Evolutionary conservation across 2,329 filamentous ascomycete species (phyloP).

Genomic region (Pseudogymnoascus sp.): DNA sequence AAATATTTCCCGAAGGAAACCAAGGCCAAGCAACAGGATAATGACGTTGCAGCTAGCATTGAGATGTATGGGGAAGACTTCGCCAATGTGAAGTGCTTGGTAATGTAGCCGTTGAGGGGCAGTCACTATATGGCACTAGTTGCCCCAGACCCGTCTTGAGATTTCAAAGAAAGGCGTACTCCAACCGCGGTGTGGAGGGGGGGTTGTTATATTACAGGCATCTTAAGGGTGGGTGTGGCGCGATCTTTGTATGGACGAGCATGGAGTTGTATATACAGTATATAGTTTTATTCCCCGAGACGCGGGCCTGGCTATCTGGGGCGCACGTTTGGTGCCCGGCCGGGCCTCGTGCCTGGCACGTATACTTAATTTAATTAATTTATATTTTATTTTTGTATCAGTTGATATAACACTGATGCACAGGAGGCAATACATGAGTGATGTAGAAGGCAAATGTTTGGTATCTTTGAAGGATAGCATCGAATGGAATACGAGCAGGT

Average conservation of each 20-base stretch:
- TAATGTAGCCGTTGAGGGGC: constrained; percentile 41
- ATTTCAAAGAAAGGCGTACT: neutral
- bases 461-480: neutral
- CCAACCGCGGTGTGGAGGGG: neutral
- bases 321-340: neutral
- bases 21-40: constrained; percentile 58
- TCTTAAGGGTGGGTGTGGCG: neutral
- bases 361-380: neutral
- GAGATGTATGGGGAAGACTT: constrained; percentile 64
- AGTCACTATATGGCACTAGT: neutral
- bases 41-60: constrained; percentile 65
- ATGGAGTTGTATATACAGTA: neutral
- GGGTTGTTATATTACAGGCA: neutral
- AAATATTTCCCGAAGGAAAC: constrained; percentile 67
- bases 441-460: neutral
- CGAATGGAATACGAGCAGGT: neutral
- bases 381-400: neutral
- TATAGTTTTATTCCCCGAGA: neutral
- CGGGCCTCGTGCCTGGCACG: neutral
- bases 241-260: neutral
- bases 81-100: constrained; percentile 44
- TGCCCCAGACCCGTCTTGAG: neutral
- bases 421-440: neutral
- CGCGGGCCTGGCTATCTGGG: neutral
- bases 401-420: neutral